Evolutionary conservation across 192 early-diverging fungal species (phyloP).

Genomic region (Coemansia biformis): DNA sequence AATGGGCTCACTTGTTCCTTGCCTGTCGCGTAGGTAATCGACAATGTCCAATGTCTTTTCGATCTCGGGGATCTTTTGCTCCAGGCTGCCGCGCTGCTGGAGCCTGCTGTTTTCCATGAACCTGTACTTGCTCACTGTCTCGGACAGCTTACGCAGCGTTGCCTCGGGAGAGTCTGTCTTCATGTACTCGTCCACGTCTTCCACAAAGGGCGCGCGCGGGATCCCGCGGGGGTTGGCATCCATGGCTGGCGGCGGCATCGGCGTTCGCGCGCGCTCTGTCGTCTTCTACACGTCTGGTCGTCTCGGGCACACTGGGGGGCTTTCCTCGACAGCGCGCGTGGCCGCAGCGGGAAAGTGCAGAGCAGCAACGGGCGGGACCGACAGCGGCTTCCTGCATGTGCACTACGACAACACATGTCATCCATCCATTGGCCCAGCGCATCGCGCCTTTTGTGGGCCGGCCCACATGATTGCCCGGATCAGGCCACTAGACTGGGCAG

Average conservation of each 20-base stretch:
- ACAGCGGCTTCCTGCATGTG: too few species aligned
- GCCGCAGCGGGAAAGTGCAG: too few species aligned
- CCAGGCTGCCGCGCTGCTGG: slow-evolving; percentile 75
- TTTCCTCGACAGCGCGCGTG: too few species aligned
- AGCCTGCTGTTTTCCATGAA: slow-evolving; percentile 93
- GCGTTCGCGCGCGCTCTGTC: too few species aligned
- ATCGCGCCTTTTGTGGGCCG: slow-evolving; percentile 8
- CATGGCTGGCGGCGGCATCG: too few species aligned
- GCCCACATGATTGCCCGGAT: slow-evolving; percentile 21
- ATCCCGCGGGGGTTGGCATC: slow-evolving; percentile 92
- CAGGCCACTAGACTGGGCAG: too few species aligned
- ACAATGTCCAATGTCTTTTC: slow-evolving; percentile 88
- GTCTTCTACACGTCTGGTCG: too few species aligned
- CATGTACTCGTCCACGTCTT: slow-evolving; percentile 85
- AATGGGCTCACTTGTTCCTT: slow-evolving; percentile 62
- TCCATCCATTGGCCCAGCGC: too few species aligned
- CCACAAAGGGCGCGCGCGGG: slow-evolving; percentile 91
- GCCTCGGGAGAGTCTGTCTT: slow-evolving; percentile 68
- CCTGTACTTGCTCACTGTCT: slow-evolving; percentile 93
- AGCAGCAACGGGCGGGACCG: too few species aligned
- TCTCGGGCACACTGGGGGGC: too few species aligned
- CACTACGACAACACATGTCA: too few species aligned
- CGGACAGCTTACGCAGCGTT: slow-evolving; percentile 88
- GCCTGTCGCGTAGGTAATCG: slow-evolving; percentile 62
- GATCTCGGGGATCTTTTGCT: slow-evolving; percentile 94